phyloP scores from a whole-genome alignment of 441 rosid species.

The Aleurites moluccanus region DNA sequence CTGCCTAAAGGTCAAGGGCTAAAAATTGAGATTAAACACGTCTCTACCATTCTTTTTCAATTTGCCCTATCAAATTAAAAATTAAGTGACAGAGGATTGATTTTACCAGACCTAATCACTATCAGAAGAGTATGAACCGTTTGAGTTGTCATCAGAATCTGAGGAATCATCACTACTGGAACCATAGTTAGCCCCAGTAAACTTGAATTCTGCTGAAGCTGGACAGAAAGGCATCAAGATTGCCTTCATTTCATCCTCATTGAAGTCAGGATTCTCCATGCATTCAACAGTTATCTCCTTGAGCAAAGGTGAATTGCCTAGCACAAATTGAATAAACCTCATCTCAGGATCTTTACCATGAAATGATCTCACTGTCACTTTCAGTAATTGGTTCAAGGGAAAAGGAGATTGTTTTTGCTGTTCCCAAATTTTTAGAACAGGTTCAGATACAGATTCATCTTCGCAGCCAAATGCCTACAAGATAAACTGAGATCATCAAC shows the following conservation, averaged over 20 bases:
- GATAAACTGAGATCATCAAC: constrained; percentile 3
- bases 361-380: constrained; percentile 16
- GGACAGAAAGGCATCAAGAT: not conserved
- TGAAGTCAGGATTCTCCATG: not conserved
- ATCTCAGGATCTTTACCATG: constrained; percentile 16
- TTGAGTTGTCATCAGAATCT: constrained; percentile 21
- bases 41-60: not conserved
- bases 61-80: not conserved
- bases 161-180: constrained; percentile 12
- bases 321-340: constrained; percentile 18
- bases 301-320: constrained; percentile 15
- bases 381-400: constrained; percentile 14
- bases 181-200: not conserved
- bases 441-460: not conserved
- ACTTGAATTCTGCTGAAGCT: constrained; percentile 6
- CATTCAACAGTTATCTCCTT: constrained; percentile 15
- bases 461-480: constrained; percentile 18
- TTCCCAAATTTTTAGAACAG: constrained; percentile 23
- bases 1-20: not conserved
- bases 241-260: not conserved
- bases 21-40: not conserved
- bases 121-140: constrained; percentile 19
- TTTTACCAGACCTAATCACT: constrained; percentile 2
- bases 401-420: constrained; percentile 3
- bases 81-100: not conserved